These are phyloP conservation scores for Phytophthora pluvialis DNA, from an alignment of 352 stramenopile species.

Conservation along the genomic window DNA sequence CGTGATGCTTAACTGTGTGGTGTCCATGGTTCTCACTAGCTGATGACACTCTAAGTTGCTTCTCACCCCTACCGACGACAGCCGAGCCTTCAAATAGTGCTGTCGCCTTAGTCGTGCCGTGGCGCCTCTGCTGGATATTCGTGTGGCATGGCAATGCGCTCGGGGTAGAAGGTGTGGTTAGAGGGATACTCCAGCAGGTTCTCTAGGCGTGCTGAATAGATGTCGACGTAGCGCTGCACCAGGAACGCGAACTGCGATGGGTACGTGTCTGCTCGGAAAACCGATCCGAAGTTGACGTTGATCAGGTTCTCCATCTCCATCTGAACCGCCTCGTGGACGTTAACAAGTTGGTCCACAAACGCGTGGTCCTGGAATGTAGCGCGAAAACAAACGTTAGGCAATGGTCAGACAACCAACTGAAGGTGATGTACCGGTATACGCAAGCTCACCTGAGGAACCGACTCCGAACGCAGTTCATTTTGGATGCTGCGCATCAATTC, in stretches of 20 bases:
- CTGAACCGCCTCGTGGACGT: slow-evolving; percentile 68
- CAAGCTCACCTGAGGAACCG: slow-evolving; percentile 41
- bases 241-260: slow-evolving; percentile 89
- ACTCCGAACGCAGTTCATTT: slow-evolving; percentile 55
- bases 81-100: not conserved
- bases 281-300: slow-evolving; percentile 89
- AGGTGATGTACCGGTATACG: not conserved
- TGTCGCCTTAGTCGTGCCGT: slow-evolving; percentile 4
- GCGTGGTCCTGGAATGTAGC: slow-evolving; percentile 51
- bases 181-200: slow-evolving; percentile 86
- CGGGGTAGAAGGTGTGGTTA: slow-evolving; percentile 87
- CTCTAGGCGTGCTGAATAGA: slow-evolving; percentile 87
- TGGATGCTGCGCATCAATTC: slow-evolving; percentile 74
- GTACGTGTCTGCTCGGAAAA: slow-evolving; percentile 86
- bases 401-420: not conserved
- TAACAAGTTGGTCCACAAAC: slow-evolving; percentile 67
- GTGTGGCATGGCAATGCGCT: slow-evolving; percentile 67
- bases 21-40: too few species aligned
- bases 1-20: too few species aligned
- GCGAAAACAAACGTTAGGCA: slow-evolving; percentile 40
- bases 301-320: slow-evolving; percentile 80
- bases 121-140: slow-evolving; percentile 36
- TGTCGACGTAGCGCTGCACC: slow-evolving; percentile 88
- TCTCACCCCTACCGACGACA: not conserved
- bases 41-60: not conserved